phyloP scores from a whole-genome alignment of 208 protist genomes.

The Trypanosoma platydactyli region DNA sequence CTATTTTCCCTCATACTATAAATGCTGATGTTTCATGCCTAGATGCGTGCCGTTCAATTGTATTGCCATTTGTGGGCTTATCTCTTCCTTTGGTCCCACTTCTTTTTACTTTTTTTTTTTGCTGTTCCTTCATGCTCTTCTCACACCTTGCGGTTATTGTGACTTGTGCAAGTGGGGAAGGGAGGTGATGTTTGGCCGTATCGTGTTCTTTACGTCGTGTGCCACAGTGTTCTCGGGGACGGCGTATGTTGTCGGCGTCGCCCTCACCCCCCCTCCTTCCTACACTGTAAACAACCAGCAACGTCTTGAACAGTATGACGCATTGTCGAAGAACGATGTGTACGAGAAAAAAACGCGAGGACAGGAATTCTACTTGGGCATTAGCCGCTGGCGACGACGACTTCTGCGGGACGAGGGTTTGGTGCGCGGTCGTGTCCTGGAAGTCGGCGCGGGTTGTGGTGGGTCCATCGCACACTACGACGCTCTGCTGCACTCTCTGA shows the following conservation, averaged over 20 bases:
- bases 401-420: constrained; percentile 70
- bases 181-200: constrained; percentile 24
- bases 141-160: neutral
- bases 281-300: constrained; percentile 79
- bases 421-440: constrained; percentile 67
- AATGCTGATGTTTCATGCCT: too few relatives aligned
- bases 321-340: constrained; percentile 51
- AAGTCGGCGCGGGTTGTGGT: constrained; percentile 84
- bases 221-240: constrained; percentile 67
- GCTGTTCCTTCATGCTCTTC: neutral
- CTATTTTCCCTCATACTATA: too few relatives aligned
- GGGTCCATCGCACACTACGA: constrained; percentile 69
- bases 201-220: constrained; percentile 44
- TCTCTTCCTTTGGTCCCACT: neutral
- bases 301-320: constrained; percentile 70
- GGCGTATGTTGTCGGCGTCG: constrained; percentile 65
- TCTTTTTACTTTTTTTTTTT: neutral
- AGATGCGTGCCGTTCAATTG: too few relatives aligned
- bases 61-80: too few relatives aligned
- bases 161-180: neutral
- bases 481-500: constrained; percentile 1
- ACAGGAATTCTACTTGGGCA: constrained; percentile 83
- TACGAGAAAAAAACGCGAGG: constrained; percentile 84
- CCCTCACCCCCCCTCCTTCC: constrained; percentile 58
- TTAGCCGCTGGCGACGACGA: constrained; percentile 69